A percentile compares a stretch with the other conserved stretches of the same genome.
Conservation (phyloP, 176 grass and related monocot species). For the Olyra latifolia region DNA sequence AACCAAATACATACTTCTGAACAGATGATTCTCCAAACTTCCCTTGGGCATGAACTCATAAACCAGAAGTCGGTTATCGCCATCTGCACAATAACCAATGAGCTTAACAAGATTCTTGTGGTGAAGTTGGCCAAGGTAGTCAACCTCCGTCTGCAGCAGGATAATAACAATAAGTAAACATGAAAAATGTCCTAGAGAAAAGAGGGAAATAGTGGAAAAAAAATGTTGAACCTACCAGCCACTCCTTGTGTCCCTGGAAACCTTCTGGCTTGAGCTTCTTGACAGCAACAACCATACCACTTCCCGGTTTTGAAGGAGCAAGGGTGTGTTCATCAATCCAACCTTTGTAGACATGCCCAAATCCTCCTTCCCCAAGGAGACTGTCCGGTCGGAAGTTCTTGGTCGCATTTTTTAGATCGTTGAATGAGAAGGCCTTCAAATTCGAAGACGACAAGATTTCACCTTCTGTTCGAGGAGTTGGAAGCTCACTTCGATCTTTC, state of each 20-base stretch:
- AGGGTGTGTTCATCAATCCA: conserved; percentile 86
- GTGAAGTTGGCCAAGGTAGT: conserved; percentile 90
- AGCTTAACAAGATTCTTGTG: conserved; percentile 90
- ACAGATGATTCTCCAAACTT: conserved; percentile 95
- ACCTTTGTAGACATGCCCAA: conserved; percentile 89
- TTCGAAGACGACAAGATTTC: conserved; percentile 83
- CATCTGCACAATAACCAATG: conserved; percentile 88
- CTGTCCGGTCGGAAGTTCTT: conserved; percentile 80
- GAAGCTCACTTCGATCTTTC: conserved; percentile 47
- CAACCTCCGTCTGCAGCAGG: conserved; percentile 76
- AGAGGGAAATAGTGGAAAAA: conserved; percentile 26
- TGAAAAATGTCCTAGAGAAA: conserved; percentile 2
- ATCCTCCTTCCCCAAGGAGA: conserved; percentile 93
- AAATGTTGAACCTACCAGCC: conserved; percentile 66
- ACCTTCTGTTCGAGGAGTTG: conserved; percentile 65
- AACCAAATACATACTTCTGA: conserved; percentile 69
- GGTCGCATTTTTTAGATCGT: conserved; percentile 77
- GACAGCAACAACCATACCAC: conserved; percentile 85
- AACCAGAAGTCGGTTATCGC: conserved; percentile 79
- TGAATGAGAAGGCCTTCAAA: conserved; percentile 74
- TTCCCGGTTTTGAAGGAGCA: conserved; percentile 61
- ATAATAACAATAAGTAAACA: conserved; percentile 24
- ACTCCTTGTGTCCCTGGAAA: conserved; percentile 95
- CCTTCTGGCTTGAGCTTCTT: conserved; percentile 95
- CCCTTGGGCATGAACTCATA: conserved; percentile 92